Conservation (phyloP, 768 basidiomycete genomes). For the Boletus insuetus region DNA sequence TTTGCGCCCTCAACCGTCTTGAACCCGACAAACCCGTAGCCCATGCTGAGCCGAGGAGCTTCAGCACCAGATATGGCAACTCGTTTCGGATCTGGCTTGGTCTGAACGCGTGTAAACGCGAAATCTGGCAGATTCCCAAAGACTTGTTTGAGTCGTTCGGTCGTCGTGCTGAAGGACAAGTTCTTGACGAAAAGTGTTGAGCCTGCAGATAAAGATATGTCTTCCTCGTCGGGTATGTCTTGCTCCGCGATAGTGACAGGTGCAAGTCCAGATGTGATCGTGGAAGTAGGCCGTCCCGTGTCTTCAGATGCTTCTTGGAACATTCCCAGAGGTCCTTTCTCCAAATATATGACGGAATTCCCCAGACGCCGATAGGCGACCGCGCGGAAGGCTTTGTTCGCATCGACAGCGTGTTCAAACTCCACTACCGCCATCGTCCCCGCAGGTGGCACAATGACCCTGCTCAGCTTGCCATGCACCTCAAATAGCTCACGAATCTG, state of each 20-base stretch:
- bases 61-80: slow-evolving; percentile 33
- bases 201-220: slow-evolving; percentile 52
- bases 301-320: slow-evolving; percentile 49
- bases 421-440: slow-evolving; percentile 94
- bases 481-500: slow-evolving; percentile 81
- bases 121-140: slow-evolving; percentile 79
- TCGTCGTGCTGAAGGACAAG: slow-evolving; percentile 86
- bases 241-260: slow-evolving; percentile 48
- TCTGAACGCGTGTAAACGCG: slow-evolving; percentile 86
- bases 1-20: slow-evolving; percentile 68
- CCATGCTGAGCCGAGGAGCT: slow-evolving; percentile 77
- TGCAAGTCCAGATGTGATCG: slow-evolving; percentile 20
- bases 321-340: slow-evolving; percentile 87
- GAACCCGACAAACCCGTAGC: slow-evolving; percentile 96
- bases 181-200: slow-evolving; percentile 95
- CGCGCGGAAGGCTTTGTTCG: slow-evolving; percentile 71
- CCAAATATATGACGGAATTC: slow-evolving; percentile 87
- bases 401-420: slow-evolving; percentile 68
- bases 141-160: slow-evolving; percentile 63
- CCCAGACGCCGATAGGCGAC: slow-evolving; percentile 87
- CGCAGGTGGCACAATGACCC: slow-evolving; percentile 84
- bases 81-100: slow-evolving; percentile 82
- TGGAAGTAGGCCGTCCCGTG: slow-evolving; percentile 3
- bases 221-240: slow-evolving; percentile 34
- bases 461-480: slow-evolving; percentile 63